Evolutionary conservation across 2,329 filamentous ascomycete species (phyloP).

Genomic region (Trichoderma atrobrunneum): DNA sequence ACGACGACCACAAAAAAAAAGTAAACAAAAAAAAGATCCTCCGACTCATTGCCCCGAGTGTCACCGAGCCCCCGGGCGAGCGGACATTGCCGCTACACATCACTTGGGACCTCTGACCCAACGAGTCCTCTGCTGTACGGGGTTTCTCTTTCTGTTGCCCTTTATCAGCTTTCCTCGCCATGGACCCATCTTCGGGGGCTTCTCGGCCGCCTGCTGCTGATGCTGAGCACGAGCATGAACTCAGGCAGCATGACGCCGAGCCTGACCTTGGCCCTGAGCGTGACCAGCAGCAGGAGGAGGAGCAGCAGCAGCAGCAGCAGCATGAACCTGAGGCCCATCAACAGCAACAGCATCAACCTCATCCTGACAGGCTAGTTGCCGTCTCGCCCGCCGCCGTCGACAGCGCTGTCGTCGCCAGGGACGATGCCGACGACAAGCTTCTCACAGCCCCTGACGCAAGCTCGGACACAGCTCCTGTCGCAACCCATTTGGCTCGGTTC

Average conservation of each 20-base stretch:
- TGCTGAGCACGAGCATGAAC: not conserved
- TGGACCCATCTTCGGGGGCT: slow-evolving; percentile 34
- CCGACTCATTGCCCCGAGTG: slow-evolving; percentile 17
- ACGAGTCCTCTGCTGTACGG: not conserved
- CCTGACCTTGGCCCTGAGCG: not conserved
- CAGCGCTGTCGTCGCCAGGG: slow-evolving; percentile 21
- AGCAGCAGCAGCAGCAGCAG: not conserved
- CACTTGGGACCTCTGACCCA: not conserved
- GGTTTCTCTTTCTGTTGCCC: not conserved
- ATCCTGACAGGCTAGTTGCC: not conserved
- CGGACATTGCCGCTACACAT: slow-evolving; percentile 6
- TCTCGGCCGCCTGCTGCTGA: slow-evolving; percentile 30
- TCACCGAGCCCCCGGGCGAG: slow-evolving; percentile 15
- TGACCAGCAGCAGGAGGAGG: not conserved
- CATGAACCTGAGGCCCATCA: not conserved
- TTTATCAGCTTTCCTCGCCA: slow-evolving; percentile 19
- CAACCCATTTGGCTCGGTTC: slow-evolving; percentile 62
- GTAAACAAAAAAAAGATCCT: not conserved
- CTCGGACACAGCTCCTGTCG: slow-evolving; percentile 21
- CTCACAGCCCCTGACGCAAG: slow-evolving; percentile 20
- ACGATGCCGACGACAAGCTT: slow-evolving; percentile 20
- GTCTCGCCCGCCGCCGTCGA: slow-evolving; percentile 1
- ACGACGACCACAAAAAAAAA: not conserved
- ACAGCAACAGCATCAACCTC: not conserved
- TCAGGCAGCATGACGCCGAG: not conserved